Base-by-base conservation (phyloP, 768 basidiomycete species). In the Mycena rosella region DNA sequence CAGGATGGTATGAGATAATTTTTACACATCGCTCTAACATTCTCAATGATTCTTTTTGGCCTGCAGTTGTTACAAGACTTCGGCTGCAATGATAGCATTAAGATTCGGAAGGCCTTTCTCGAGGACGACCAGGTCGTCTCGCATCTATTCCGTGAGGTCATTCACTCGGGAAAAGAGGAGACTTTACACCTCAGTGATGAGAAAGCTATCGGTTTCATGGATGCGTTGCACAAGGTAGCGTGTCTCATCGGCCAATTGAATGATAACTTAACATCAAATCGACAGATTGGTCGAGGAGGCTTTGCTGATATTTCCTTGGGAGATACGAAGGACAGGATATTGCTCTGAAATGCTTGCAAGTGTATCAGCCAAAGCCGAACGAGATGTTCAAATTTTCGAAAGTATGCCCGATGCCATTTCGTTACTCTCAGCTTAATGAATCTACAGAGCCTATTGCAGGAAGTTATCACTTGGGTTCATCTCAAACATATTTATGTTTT, bases 151-250 rank as follows among this genome's bases (percentile, higher is more conserved):
- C 44, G n/a, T 45, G 38, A 56, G 38, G 54, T 56, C 24, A 27
- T 56, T 56, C 38, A 56, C 54, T 40, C 54, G 20, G 38, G 54
- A 56, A 40, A 40, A 56, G 54, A 56, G 54, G 54, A 56, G 38
- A 56, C 42, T 42, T 56, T 42, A 56, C 54, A 56, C 38, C 54
- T 56, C 38, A 40, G 38, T 42, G 38, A 56, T 42, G 54, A 56
- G 53, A 45, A 45, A 45, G 44, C 44, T n/a, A 45, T n/a, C n/a
- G 44, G 44, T 45, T 45, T 45, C n/a, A 45, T 42, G 54, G 54
- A 56, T 56, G 54, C 36, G 22, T 42, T 56, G 54, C 38, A 56
- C 54, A 56, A 56, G 54, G 54, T 56, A 56, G 54, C 38, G 27
- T 56, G 54, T 56, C 38, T 56, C 24, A 56, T 56, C 15, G 6